Evolutionary conservation across 78 protist species (phyloP), one percentile per base, ranked within the genome.

Genomic region (Polysphondylium violaceum): DNA sequence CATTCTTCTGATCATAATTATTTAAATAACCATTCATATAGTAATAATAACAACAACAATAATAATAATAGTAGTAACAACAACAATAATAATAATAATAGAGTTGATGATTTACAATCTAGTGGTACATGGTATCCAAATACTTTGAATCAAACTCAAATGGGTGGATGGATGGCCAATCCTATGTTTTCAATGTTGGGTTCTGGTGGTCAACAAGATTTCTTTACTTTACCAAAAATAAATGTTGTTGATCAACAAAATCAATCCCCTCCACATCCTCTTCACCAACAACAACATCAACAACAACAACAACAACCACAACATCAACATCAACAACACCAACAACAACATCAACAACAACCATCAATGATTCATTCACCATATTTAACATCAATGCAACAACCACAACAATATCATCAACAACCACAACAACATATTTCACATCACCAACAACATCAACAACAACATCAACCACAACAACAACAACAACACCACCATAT

Each of bases 151-250:
- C 23, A 21, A 67, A 16, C 74, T 40, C 17, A 8, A 58, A 58
- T 58, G 63, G 31, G 25, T 67, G 31, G 74, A 17, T 29, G 31
- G 2, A 67, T 67, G 74, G 55, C 27, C 23, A 31, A 17, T 19
- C 64, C 11, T 38, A 65, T 65, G 73, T 65, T 65, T n/a, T 65
- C 73, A 64, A 47, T 64, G 6, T 64, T 64, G 25, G 47, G 72
- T 64, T 64, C 72, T n/a, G n/a, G n/a, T n/a, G n/a, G n/a, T n/a
- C n/a, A n/a, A 38, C 73, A 44, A 7, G 73, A 65, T 14, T 65
- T 65, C 19, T 65, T 65, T 51, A 65, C 73, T 4, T 38, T 65
- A 65, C 73, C 73, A 65, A 65, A 65, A 17, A 65, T 65, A 65
- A 65, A 65, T 65, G 50, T 65, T 11, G n/a, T 38, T 23, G 73